Conservation (phyloP, 345 rosid species). For the Turnera subulata region DNA sequence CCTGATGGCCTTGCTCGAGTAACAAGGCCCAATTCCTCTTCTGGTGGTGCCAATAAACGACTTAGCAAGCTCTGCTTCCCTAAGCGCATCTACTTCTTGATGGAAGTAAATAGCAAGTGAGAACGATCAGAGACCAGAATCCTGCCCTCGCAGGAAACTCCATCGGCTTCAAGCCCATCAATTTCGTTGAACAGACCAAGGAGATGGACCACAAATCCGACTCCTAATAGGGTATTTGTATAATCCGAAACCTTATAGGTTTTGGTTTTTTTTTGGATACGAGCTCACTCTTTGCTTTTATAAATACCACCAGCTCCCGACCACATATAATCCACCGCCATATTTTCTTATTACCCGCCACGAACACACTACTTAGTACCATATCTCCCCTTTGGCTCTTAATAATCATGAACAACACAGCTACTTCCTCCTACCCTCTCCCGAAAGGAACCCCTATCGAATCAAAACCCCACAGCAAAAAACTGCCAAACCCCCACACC, state of each 20-base stretch:
- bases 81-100: slow-evolving; percentile 77
- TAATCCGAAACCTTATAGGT: background rate
- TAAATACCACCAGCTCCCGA: too few species aligned
- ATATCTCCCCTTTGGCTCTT: too few species aligned
- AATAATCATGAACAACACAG: slow-evolving; percentile 1
- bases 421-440: background rate
- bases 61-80: slow-evolving; percentile 87
- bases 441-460: slow-evolving; percentile 9
- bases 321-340: too few species aligned
- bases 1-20: slow-evolving; percentile 78
- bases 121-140: slow-evolving; percentile 92
- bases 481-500: slow-evolving; percentile 8
- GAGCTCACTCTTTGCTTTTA: too few species aligned
- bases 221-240: slow-evolving; percentile 54
- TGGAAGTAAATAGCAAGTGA: slow-evolving; percentile 86
- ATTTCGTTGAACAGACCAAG: slow-evolving; percentile 86
- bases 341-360: background rate
- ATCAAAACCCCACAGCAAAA: background rate
- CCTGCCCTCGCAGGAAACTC: slow-evolving; percentile 82
- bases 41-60: slow-evolving; percentile 90
- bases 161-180: slow-evolving; percentile 75
- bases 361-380: too few species aligned
- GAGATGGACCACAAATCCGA: slow-evolving; percentile 89
- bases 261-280: too few species aligned
- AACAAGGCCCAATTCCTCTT: slow-evolving; percentile 94